Base-by-base conservation (phyloP, 441 rosid species). In the Mallotus repandus region DNA sequence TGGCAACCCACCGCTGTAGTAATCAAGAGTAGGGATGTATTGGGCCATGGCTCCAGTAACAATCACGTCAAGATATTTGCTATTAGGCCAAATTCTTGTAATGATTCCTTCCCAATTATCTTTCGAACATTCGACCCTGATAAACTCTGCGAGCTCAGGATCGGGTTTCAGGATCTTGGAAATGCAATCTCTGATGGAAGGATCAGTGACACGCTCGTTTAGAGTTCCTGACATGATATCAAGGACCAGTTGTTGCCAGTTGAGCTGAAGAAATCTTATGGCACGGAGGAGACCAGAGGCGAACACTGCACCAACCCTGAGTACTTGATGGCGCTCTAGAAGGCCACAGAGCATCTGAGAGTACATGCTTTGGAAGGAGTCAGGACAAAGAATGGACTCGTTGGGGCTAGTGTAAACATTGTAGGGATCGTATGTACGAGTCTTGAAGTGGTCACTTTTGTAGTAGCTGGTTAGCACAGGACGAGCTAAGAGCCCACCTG, bases 41-140 rank as follows among this genome's bases (percentile, higher is more conserved):
- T 93, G 98, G 22, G 97, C 93, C 98, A 94, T 94, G 22, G 98
- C 97, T 21, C 98, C 97, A 0, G 98, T 91, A 1, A 94, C 98
- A 5, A 94, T 94, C 64, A 94, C 98, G 72, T 94, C 98, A 11
- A 94, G 82, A 66, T 94, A 94, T 73, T 90, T 91, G 0, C 96
- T 93, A 71, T 91, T 90, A 12, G 97, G 96, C 97, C 98, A 94
- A 65, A 94, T 89, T 59, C 93, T 78, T 0, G 91, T 85, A 48
- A 94, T 86, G 21, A 94, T 89, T 19, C 89, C 82, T 49, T 88
- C 97, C 98, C 96, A 94, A 19, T 83, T 83, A 11, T 87, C 88
- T 10, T 73, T 72, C 6, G 73, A 69, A 59, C 98, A 94, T 58
- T 88, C 87, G 7, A 7, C 50, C 4, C 78, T 78, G 49, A 94